Evolutionary conservation across 2,329 filamentous ascomycete genomes (phyloP).

Genomic region (Dryadomyces quercivorus): DNA sequence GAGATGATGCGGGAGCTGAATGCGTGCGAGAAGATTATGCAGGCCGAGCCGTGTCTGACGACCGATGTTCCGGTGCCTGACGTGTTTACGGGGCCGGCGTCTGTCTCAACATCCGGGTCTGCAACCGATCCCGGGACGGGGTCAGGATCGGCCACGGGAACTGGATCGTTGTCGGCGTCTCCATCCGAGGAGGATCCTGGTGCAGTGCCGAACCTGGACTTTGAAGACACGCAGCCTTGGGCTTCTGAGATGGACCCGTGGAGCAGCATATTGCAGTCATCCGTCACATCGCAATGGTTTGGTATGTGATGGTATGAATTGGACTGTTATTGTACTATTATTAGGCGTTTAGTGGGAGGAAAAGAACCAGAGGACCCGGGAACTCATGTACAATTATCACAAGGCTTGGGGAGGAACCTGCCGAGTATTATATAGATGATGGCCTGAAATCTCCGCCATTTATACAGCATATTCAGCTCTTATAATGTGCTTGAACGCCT

Average conservation of each 20-base stretch:
- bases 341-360: neutral
- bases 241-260: constrained; percentile 4
- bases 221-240: neutral
- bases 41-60: neutral
- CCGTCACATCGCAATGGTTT: constrained; percentile 5
- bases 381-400: too few species aligned
- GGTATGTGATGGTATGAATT: neutral
- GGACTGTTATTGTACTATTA: too few species aligned
- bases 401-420: too few species aligned
- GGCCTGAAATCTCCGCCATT: too few species aligned
- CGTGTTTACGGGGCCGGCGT: neutral
- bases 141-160: neutral
- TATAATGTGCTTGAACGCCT: too few species aligned
- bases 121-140: neutral
- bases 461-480: too few species aligned
- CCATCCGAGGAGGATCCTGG: neutral
- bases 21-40: neutral
- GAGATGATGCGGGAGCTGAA: neutral
- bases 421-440: too few species aligned
- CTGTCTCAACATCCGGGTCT: neutral
- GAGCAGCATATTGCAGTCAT: constrained; percentile 3
- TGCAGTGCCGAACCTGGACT: neutral
- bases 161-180: neutral
- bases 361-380: too few species aligned
- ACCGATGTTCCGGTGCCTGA: neutral